A percentile compares a stretch with the other conserved stretches of the same genome.
These are phyloP conservation scores for Plasmodium billcollinsi DNA, from an alignment of 169 alveolate species.

Conservation along the genomic window DNA sequence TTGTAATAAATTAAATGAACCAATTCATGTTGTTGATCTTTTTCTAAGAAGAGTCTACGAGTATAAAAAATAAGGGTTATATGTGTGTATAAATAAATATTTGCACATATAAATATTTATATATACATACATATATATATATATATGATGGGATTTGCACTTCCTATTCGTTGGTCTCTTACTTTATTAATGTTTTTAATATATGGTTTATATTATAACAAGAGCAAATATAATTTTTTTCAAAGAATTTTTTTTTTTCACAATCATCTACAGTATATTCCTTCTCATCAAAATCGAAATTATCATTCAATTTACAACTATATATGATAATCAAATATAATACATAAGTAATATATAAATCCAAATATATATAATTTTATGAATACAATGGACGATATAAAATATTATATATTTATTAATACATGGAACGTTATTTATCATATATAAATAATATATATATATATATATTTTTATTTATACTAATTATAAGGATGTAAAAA, in stretches of 20 bases:
- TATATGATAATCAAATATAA: background rate
- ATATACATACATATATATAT: background rate
- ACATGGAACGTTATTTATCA: too few relatives aligned
- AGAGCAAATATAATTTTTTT: slow-evolving; percentile 61
- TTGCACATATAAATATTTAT: background rate
- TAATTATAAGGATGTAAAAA: slow-evolving; percentile 68
- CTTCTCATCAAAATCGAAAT: slow-evolving; percentile 50
- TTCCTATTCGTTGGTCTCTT: background rate
- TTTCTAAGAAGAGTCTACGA: slow-evolving; percentile 22
- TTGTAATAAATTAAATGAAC: slow-evolving; percentile 61
- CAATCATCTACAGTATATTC: slow-evolving; percentile 34
- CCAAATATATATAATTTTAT: too few relatives aligned
- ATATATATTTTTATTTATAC: slow-evolving; percentile 7
- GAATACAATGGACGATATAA: too few relatives aligned
- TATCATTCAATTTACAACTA: slow-evolving; percentile 56
- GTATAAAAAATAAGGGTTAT: background rate
- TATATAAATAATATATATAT: too few relatives aligned
- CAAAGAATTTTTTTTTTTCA: slow-evolving; percentile 58
- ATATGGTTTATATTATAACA: slow-evolving; percentile 54
- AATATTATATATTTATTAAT: too few relatives aligned
- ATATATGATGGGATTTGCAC: background rate
- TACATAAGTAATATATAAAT: too few relatives aligned
- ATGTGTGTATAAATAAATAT: background rate
- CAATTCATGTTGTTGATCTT: slow-evolving; percentile 23
- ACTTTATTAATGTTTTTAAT: slow-evolving; percentile 66